Evolutionary conservation across 2,329 filamentous ascomycete genomes (phyloP), one percentile per base, ranked within the genome.

Genomic region (Mycosphaerella arachidis): DNA sequence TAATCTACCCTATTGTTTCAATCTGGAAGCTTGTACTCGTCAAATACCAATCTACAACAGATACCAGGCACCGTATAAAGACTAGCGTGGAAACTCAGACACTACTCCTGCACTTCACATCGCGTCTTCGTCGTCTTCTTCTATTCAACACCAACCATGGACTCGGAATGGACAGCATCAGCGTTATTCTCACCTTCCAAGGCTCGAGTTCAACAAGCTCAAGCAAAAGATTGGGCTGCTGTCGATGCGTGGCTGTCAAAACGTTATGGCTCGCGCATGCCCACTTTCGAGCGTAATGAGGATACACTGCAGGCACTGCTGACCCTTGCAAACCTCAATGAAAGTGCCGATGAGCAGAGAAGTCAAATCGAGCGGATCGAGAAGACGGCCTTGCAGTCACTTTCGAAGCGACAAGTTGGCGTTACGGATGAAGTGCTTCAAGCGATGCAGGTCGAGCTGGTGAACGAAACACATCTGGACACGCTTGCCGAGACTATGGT

Each of bases 201-300:
- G 73, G 83, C 84, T 24, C 88, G 91, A 60, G 87, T 89, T 62
- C 89, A 91, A 66, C 89, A 90, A 63, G 89, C 89, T 12, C 86
- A 89, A 63, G 90, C 91, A 51, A 92, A 93, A 72, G 92, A 97
- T 76, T 97, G 93, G 93, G 87, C 86, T 57, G 91, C 90, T 66
- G 84, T 97, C 67, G 91, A 95, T 75, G 80, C 81, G 68, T 97
- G 93, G 92, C 84, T 97, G 8, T 80, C 82, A 50, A 82, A 84
- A 60, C 89, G 89, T 70, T 90, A 89, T 67, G 81, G 82, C 48
- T 82, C 84, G 31, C 73, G 82, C 0, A 77, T 87, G 0, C 92
- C 91, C 0, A 72, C 81, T 0, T 96, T 96, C 73, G 93, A 97
- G 77, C 87, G 91, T 68, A 97, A 94, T 71, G 82, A 88, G 31